Percentiles rank a stretch among this genome's conserved stretches.
These are phyloP conservation scores for Rhodotorula kratochvilovae DNA, from an alignment of 768 basidiomycete species.

Conservation along the genomic window DNA sequence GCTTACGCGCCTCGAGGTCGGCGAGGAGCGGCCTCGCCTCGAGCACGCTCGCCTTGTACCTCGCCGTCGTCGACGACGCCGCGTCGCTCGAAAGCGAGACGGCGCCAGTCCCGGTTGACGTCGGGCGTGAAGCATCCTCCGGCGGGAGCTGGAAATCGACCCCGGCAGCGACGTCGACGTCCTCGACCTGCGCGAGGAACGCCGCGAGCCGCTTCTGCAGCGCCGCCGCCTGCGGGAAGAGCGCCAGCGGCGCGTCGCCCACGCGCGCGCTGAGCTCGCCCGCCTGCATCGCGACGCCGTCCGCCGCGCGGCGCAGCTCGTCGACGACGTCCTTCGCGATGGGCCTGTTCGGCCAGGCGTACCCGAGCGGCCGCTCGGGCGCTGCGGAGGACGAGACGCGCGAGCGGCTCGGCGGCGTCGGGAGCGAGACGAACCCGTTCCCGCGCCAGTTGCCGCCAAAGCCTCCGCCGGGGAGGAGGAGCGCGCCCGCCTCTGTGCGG, in stretches of 20 bases:
- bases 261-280: background rate
- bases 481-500: conserved; percentile 53
- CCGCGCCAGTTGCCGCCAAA: conserved; percentile 73
- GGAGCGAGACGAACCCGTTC: conserved; percentile 65
- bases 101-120: background rate
- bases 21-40: conserved; percentile 65
- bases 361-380: background rate
- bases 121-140: conserved; percentile 2
- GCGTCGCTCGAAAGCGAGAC: background rate
- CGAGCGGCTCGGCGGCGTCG: conserved; percentile 12
- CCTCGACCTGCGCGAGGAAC: conserved; percentile 60
- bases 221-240: conserved; percentile 44
- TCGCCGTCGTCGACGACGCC: conserved; percentile 33
- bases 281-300: background rate
- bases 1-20: conserved; percentile 64
- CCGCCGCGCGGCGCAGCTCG: background rate
- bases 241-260: background rate
- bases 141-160: conserved; percentile 58
- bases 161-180: conserved; percentile 72
- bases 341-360: conserved; percentile 23
- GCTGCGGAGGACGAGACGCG: background rate
- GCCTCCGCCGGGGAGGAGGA: conserved; percentile 76
- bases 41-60: conserved; percentile 61
- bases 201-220: conserved; percentile 53
- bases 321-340: conserved; percentile 20